These are phyloP conservation scores for Chloroidium sp. DNA, from an alignment of 163 green algal species.

Conservation along the genomic window DNA sequence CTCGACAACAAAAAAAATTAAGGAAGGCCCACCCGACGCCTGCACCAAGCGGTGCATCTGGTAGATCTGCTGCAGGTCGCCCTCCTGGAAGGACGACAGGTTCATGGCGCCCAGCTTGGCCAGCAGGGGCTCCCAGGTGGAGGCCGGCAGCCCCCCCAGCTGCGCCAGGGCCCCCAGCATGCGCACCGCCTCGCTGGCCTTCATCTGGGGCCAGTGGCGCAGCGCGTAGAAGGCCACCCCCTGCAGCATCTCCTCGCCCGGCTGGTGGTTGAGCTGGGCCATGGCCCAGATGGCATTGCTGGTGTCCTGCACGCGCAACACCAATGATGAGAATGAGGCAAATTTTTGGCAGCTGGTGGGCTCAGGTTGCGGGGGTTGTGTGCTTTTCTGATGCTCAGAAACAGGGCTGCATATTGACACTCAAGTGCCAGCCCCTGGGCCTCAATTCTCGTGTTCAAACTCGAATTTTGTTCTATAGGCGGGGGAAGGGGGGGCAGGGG, in stretches of 20 bases:
- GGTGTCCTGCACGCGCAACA: constrained; percentile 21
- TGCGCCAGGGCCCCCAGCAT: constrained; percentile 33
- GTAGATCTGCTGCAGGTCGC: constrained; percentile 19
- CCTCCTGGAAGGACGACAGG: constrained; percentile 19
- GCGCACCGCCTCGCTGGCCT: constrained; percentile 36
- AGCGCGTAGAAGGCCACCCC: constrained; percentile 13
- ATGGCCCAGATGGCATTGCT: constrained; percentile 41
- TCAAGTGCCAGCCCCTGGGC: too few relatives aligned
- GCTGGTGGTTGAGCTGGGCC: constrained; percentile 33
- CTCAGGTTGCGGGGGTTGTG: too few relatives aligned
- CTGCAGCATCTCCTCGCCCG: constrained; percentile 16
- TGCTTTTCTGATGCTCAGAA: too few relatives aligned
- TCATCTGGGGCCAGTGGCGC: constrained; percentile 23
- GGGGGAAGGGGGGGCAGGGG: not conserved
- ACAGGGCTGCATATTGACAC: too few relatives aligned
- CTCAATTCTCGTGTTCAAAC: too few relatives aligned
- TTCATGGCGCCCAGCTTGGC: constrained; percentile 17
- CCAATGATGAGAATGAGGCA: not conserved
- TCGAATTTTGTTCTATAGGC: too few relatives aligned
- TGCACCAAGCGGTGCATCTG: constrained; percentile 19
- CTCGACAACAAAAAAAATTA: not conserved
- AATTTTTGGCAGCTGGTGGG: too few relatives aligned
- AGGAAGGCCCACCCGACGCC: constrained; percentile 5
- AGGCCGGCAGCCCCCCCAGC: constrained; percentile 8
- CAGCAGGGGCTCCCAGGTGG: constrained; percentile 19